Base-by-base conservation (phyloP, 345 rosid genomes). In the Ailanthus altissimus region DNA sequence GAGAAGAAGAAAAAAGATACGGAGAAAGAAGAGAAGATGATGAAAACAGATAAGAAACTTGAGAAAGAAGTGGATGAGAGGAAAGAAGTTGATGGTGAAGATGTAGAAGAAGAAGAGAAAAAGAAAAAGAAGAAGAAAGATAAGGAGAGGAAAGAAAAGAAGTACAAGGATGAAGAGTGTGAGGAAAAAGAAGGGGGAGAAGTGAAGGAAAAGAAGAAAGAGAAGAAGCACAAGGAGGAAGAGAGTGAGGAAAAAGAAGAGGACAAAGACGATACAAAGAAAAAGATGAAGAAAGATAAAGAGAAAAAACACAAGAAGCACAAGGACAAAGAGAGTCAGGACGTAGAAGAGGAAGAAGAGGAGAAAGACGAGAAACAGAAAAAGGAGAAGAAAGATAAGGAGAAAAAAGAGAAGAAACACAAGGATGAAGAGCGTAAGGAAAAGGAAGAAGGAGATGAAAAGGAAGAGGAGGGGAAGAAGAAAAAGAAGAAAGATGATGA, bases 261-360 rank as follows among this genome's bases (percentile, higher is more conserved):
- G 54, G 75, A 73, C 47, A 45, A 70, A 56, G 47, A 80, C 5
- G 70, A 77, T 50, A 9, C 47, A 23, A 57, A 61, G 69, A 78
- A 40, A 32, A 54, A 56, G 49, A 42, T 40, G 14, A 54, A 69
- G 16, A 16, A 50, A n/a, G 9, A 70, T 23, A 9, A 70, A 0
- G 16, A 45, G 32, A 47, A 43, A 6, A 13, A 20, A 28, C n/a
- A 77, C 46, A 25, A n/a, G 45, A 38, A 13, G 32, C 26, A 59
- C 14, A 23, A 57, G n/a, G 61, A 57, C n/a, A 57, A 57, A 13
- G 60, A 61, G 1, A 68, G 78, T 10, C 23, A 68, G 1, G 23
- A 64, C 23, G 73, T 68, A 65, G 16, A 26, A 8, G 67, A 65
- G 59, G 71, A 70, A 26, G 64, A 75, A 68, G 18, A 63, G 9